Evolutionary conservation across 1,139 yeast genomes (phyloP), one percentile per base, ranked within the genome.

Genomic region (Blastobotrys ciferrii): DNA sequence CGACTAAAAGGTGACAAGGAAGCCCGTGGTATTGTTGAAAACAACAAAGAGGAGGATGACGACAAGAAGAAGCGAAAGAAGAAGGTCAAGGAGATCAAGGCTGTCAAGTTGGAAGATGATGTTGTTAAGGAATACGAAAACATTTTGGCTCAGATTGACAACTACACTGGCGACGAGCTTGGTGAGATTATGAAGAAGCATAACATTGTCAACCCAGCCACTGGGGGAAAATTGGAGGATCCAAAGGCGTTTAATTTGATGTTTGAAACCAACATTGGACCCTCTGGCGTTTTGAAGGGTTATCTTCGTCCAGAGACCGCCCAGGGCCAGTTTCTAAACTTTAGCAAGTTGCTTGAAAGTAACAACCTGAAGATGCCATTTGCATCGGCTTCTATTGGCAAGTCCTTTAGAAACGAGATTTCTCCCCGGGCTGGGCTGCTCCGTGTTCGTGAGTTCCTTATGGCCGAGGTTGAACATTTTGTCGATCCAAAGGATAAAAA

Each of bases 211-310:
- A 92, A 91, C 76, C 99, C 99, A 41, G 88, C 80, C 46, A 89
- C 95, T 53, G 87, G 87, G 54, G 95, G 87, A 42, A 74, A 79
- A 49, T 79, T 94, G 64, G 95, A 88, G 68, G 85, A 84, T 43
- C 99, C 99, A 58, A 81, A 78, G 58, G 97, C 89, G 67, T 94
- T 94, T 81, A 94, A 94, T 74, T 82, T 94, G 71, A 94, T 94
- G 98, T 94, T 94, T 67, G 98, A 91, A 71, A 94, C 99, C 51
- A 96, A 96, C 51, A 94, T 94, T 68, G 99, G 99, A 48, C 98
- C 99, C 54, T 87, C 97, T 51, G 98, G 98, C 64, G 89, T 84
- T 67, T 75, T 91, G 70, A 89, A 87, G 76, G 98, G 98, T 59
- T 94, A 80, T 72, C 74, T 94, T 66, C 84, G 99, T 72, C 99